Percentiles rank a stretch among this genome's conserved stretches.
Evolutionary conservation across 1,284 basidiomycete genomes (phyloP).

Genomic region (Marasmius sp.): DNA sequence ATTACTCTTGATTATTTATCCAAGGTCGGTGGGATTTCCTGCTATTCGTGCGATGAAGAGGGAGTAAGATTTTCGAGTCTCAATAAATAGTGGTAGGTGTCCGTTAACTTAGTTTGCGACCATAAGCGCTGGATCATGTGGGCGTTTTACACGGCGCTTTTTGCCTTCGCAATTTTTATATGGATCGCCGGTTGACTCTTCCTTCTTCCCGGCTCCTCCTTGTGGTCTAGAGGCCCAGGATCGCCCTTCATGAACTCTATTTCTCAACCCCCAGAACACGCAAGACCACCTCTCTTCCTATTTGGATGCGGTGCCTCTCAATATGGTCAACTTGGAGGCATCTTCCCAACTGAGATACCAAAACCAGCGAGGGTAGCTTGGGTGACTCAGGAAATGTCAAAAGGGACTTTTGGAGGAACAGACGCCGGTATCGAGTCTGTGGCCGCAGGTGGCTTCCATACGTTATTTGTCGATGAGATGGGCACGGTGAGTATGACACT

Average conservation of each 20-base stretch:
- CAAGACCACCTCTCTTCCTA: background rate
- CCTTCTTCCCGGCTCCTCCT: too few relatives aligned
- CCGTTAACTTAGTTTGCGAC: too few relatives aligned
- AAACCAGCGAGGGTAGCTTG: background rate
- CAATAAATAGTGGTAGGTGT: too few relatives aligned
- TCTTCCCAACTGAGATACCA: background rate
- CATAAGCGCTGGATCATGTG: too few relatives aligned
- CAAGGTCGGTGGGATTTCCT: too few relatives aligned
- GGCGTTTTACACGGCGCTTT: too few relatives aligned
- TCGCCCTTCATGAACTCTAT: background rate
- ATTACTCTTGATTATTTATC: too few relatives aligned
- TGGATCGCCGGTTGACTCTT: too few relatives aligned
- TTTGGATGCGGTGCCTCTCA: slow-evolving; percentile 1
- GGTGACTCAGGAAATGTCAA: background rate
- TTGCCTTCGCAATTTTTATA: too few relatives aligned
- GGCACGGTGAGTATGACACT: slow-evolving; percentile 50
- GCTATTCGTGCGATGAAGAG: too few relatives aligned
- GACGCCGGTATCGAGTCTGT: slow-evolving; percentile 55
- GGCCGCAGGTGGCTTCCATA: slow-evolving; percentile 73
- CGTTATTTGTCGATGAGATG: slow-evolving; percentile 65
- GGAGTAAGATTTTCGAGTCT: too few relatives aligned
- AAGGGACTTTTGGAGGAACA: slow-evolving; percentile 5
- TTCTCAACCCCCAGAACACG: background rate
- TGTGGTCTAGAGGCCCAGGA: too few relatives aligned
- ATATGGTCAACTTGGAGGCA: background rate